Conservation (phyloP, 805 yeast genomes). For the Teunomyces lycoperdinae region DNA sequence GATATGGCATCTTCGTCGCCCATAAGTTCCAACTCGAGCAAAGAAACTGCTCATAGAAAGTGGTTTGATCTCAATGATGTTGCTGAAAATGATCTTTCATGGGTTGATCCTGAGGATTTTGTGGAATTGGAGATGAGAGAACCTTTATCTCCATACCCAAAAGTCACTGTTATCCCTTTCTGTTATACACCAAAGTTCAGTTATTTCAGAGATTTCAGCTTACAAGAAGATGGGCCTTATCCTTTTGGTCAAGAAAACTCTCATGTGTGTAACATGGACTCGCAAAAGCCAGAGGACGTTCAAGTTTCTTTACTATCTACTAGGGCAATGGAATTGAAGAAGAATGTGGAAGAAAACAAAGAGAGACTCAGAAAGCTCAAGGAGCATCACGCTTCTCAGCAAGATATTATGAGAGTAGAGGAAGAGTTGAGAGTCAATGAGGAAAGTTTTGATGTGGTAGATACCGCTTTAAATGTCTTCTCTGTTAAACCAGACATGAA, state of each 20-base stretch:
- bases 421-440: constrained; percentile 26
- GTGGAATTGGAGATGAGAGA: constrained; percentile 60
- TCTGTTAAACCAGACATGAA: constrained; percentile 1
- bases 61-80: constrained; percentile 26
- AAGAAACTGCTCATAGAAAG: constrained; percentile 2
- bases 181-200: constrained; percentile 56
- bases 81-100: constrained; percentile 36
- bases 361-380: constrained; percentile 11
- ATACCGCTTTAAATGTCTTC: constrained; percentile 19
- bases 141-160: constrained; percentile 38
- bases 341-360: constrained; percentile 13
- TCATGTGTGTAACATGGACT: constrained; percentile 63
- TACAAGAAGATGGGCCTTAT: constrained; percentile 42
- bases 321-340: constrained; percentile 13
- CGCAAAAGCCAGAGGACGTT: constrained; percentile 52
- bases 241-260: constrained; percentile 64
- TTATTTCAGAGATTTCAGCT: constrained; percentile 52
- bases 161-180: constrained; percentile 45
- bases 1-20: constrained; percentile 1
- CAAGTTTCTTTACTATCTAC: constrained; percentile 44
- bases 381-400: background rate
- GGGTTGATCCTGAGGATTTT: constrained; percentile 79
- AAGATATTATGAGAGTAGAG: background rate
- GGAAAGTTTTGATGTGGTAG: constrained; percentile 22
- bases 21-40: background rate